phyloP scores from a whole-genome alignment of 2,329 filamentous ascomycete species.

The Penicillium freii region DNA sequence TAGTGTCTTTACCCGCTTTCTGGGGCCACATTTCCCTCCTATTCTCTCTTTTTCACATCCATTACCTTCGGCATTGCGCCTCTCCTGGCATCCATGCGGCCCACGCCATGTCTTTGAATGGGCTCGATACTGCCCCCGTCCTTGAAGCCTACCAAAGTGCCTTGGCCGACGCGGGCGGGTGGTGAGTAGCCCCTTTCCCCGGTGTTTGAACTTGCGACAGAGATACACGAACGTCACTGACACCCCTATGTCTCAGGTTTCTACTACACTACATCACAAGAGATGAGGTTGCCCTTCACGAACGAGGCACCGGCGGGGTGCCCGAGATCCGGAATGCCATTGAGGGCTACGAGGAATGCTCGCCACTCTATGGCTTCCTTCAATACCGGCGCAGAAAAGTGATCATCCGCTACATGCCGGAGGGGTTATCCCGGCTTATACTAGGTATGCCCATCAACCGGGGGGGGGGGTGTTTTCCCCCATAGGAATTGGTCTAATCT shows the following conservation, averaged over 20 bases:
- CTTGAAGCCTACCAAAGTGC: constrained; percentile 81
- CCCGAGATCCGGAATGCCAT: constrained; percentile 78
- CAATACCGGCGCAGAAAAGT: constrained; percentile 87
- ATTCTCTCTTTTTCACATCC: constrained; percentile 5
- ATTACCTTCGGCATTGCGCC: constrained; percentile 6
- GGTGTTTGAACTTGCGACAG: neutral
- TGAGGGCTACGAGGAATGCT: constrained; percentile 74
- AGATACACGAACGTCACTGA: constrained; percentile 1
- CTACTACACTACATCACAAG: constrained; percentile 86
- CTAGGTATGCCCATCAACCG: constrained; percentile 67
- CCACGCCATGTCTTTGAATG: constrained; percentile 85
- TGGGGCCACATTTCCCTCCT: constrained; percentile 14
- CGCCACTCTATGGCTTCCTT: constrained; percentile 87
- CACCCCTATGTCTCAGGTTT: constrained; percentile 62
- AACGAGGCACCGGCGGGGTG: constrained; percentile 75
- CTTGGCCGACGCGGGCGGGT: constrained; percentile 82
- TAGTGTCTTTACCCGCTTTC: constrained; percentile 7
- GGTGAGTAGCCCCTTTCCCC: constrained; percentile 60
- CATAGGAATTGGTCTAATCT: constrained; percentile 11
- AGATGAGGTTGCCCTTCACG: constrained; percentile 80
- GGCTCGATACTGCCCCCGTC: constrained; percentile 77
- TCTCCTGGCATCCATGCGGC: constrained; percentile 32
- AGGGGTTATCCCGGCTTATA: constrained; percentile 83
- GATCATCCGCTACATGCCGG: constrained; percentile 86
- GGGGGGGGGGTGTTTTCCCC: neutral